A percentile compares a stretch with the other conserved stretches of the same genome.
These are phyloP conservation scores for Pleurotus tuoliensis DNA, from an alignment of 768 basidiomycete genomes.

Conservation along the genomic window DNA sequence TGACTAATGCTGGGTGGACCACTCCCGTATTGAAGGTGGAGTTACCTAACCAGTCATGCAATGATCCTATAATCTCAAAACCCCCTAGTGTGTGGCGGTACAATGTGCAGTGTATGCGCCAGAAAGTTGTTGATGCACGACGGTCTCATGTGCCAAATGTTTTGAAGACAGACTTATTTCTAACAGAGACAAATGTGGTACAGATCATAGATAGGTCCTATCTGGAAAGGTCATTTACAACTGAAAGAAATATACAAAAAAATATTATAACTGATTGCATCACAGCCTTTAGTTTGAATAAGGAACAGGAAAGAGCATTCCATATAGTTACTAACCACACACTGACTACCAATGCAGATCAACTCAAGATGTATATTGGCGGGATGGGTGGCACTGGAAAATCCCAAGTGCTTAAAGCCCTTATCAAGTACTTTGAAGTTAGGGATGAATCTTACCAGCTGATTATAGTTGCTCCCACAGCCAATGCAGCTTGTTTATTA, in stretches of 20 bases:
- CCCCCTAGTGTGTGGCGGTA: not conserved
- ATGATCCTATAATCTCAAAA: not conserved
- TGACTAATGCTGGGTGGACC: not conserved
- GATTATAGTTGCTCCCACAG: slow-evolving; percentile 23
- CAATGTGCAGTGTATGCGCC: slow-evolving; percentile 7
- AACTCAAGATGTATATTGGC: slow-evolving; percentile 27
- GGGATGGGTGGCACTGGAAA: slow-evolving; percentile 33
- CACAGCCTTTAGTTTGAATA: slow-evolving; percentile 17
- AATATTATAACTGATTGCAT: not conserved
- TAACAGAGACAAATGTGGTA: not conserved
- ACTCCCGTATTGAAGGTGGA: not conserved
- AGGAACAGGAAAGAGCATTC: slow-evolving; percentile 29
- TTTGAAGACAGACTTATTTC: too few species aligned
- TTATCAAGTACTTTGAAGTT: slow-evolving; percentile 18
- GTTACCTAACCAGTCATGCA: not conserved
- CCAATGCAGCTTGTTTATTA: slow-evolving; percentile 20
- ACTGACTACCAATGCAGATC: slow-evolving; percentile 9
- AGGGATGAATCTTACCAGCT: slow-evolving; percentile 22
- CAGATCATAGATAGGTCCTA: slow-evolving; percentile 20
- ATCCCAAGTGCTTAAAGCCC: slow-evolving; percentile 24
- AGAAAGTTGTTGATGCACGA: not conserved
- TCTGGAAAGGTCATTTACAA: slow-evolving; percentile 13
- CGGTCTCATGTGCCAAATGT: too few species aligned
- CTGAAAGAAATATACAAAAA: not conserved
- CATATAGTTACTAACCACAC: slow-evolving; percentile 25